A percentile compares a stretch with the other conserved stretches of the same genome.
phyloP scores from a whole-genome alignment of 768 basidiomycete genomes.

The Psilocybe tampanensis region DNA sequence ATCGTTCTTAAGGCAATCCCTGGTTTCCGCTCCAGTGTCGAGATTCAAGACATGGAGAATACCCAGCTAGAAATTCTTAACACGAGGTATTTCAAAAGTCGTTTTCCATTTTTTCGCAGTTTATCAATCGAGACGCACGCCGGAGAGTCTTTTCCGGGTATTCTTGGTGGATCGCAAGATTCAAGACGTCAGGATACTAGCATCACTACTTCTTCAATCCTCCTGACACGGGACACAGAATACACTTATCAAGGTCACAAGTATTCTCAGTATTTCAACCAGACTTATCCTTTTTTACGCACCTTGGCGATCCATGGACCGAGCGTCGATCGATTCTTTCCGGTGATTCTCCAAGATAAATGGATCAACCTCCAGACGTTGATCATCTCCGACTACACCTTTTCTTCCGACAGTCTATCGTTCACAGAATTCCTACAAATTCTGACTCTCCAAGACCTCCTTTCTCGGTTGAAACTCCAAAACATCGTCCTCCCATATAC shows the following conservation, averaged over 20 bases:
- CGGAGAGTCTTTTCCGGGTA: neutral
- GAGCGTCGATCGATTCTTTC: neutral
- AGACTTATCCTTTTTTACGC: neutral
- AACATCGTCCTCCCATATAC: neutral
- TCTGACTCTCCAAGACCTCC: neutral
- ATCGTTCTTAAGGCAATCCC: too few relatives aligned
- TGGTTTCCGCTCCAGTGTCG: too few relatives aligned
- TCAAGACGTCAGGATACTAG: neutral
- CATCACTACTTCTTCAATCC: neutral
- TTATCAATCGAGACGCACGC: neutral
- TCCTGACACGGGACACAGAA: neutral
- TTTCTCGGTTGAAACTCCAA: neutral
- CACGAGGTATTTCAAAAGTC: neutral
- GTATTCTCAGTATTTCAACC: neutral
- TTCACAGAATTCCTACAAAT: neutral
- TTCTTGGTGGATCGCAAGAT: neutral
- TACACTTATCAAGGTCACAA: neutral
- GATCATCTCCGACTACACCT: neutral
- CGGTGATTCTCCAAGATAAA: neutral
- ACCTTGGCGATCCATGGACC: neutral
- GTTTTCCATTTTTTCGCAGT: neutral
- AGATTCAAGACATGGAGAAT: neutral
- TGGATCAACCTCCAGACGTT: constrained; percentile 1
- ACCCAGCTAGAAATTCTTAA: neutral
- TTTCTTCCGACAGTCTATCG: neutral